A percentile compares a stretch with the other conserved stretches of the same genome.
Evolutionary conservation across 768 basidiomycete genomes (phyloP).

Genomic region (Neoboletus magnificus): DNA sequence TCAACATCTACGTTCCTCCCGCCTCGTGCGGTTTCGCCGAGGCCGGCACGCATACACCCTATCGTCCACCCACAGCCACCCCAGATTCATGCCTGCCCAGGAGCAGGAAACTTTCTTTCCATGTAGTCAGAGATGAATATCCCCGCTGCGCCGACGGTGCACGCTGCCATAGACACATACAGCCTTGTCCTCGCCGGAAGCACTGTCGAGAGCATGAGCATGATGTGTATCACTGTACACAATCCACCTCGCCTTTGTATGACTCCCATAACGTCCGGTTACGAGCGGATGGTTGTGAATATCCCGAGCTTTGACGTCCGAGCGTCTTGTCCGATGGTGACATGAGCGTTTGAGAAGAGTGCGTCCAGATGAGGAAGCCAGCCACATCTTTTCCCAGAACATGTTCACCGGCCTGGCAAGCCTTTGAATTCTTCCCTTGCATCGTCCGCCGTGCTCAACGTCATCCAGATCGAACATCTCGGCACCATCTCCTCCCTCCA

Average conservation of each 20-base stretch:
- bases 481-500: slow-evolving; percentile 67
- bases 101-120: slow-evolving; percentile 39
- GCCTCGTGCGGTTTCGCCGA: not conserved
- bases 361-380: not conserved
- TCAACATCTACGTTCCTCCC: not conserved
- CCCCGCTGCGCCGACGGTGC: slow-evolving; percentile 45
- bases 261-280: slow-evolving; percentile 40
- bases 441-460: slow-evolving; percentile 2
- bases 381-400: not conserved
- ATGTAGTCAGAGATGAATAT: slow-evolving; percentile 49
- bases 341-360: slow-evolving; percentile 14
- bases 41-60: slow-evolving; percentile 13
- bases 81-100: not conserved
- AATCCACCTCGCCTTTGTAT: slow-evolving; percentile 36
- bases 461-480: slow-evolving; percentile 79
- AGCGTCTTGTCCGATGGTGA: slow-evolving; percentile 2
- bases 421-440: not conserved
- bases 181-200: slow-evolving; percentile 54
- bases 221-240: slow-evolving; percentile 2
- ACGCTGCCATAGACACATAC: slow-evolving; percentile 47
- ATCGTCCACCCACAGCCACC: not conserved
- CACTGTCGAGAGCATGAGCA: slow-evolving; percentile 34
- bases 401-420: slow-evolving; percentile 85
- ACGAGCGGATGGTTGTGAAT: slow-evolving; percentile 8
- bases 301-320: not conserved